Evolutionary conservation across 768 basidiomycete species (phyloP).

Genomic region (Naematelia encephala): DNA sequence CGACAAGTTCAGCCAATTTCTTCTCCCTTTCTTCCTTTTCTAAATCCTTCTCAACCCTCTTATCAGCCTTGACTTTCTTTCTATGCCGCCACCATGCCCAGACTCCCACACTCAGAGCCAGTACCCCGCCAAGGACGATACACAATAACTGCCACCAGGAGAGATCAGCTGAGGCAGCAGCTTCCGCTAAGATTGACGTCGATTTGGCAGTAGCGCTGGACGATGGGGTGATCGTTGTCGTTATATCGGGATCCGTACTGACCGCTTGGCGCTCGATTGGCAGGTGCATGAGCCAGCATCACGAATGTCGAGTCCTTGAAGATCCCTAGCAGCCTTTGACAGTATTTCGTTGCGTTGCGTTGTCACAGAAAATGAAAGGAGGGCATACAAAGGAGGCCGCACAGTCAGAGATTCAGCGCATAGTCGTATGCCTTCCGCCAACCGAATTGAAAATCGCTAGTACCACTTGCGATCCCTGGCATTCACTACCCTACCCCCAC

Average conservation of each 20-base stretch:
- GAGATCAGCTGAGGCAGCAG: slow-evolving; percentile 16
- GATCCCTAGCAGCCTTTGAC: not conserved
- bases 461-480: no score
- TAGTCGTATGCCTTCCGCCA: no score
- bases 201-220: not conserved
- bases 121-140: slow-evolving; percentile 20
- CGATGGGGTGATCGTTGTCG: slow-evolving; percentile 1
- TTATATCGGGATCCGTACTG: not conserved
- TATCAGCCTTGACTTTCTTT: slow-evolving; percentile 13
- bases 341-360: not conserved
- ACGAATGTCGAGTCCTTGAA: not conserved
- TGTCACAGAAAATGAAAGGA: not conserved
- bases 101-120: slow-evolving; percentile 14
- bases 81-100: slow-evolving; percentile 25
- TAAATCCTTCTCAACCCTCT: slow-evolving; percentile 11
- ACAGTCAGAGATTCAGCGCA: no score
- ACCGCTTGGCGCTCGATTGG: not conserved
- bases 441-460: no score
- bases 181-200: slow-evolving; percentile 16
- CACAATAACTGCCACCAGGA: slow-evolving; percentile 45
- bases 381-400: not conserved
- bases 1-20: not conserved
- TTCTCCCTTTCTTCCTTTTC: slow-evolving; percentile 13
- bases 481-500: not conserved
- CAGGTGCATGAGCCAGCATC: not conserved